Evolutionary conservation across 2,329 filamentous ascomycete species (phyloP).

Genomic region (Dothistroma septosporum): DNA sequence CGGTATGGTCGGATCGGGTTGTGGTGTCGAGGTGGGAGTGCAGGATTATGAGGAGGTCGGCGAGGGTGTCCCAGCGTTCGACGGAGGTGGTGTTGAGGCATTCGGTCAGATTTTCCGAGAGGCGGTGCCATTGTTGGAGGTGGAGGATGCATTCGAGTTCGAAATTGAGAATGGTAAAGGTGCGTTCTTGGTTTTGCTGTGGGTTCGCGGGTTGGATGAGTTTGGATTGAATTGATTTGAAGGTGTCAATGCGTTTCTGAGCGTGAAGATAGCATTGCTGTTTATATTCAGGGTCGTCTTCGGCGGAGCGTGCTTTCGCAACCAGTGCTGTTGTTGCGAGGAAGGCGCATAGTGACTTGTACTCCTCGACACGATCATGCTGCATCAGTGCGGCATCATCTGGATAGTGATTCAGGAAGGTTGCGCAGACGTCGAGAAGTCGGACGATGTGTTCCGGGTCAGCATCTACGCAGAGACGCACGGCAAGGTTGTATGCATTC

Average conservation of each 20-base stretch:
- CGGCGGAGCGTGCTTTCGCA: conserved; percentile 47
- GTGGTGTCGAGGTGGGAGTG: conserved; percentile 32
- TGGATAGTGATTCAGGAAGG: conserved; percentile 27
- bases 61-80: conserved; percentile 44
- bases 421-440: conserved; percentile 48
- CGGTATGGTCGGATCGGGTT: neutral
- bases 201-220: conserved; percentile 37
- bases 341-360: conserved; percentile 67
- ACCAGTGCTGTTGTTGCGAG: conserved; percentile 49
- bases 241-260: conserved; percentile 58
- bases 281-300: conserved; percentile 43
- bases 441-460: conserved; percentile 51
- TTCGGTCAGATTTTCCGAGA: conserved; percentile 57
- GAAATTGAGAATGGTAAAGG: conserved; percentile 63
- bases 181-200: conserved; percentile 40
- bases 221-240: conserved; percentile 41
- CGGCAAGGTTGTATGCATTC: conserved; percentile 72
- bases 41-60: conserved; percentile 45
- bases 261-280: conserved; percentile 60
- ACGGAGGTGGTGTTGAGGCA: conserved; percentile 27
- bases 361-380: conserved; percentile 44
- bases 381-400: conserved; percentile 14
- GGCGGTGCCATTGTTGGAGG: conserved; percentile 63
- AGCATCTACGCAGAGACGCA: conserved; percentile 60
- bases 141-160: conserved; percentile 72